Conservation (phyloP, 2,329 filamentous ascomycete species). For the Lasiodiplodia gonubiensis region DNA sequence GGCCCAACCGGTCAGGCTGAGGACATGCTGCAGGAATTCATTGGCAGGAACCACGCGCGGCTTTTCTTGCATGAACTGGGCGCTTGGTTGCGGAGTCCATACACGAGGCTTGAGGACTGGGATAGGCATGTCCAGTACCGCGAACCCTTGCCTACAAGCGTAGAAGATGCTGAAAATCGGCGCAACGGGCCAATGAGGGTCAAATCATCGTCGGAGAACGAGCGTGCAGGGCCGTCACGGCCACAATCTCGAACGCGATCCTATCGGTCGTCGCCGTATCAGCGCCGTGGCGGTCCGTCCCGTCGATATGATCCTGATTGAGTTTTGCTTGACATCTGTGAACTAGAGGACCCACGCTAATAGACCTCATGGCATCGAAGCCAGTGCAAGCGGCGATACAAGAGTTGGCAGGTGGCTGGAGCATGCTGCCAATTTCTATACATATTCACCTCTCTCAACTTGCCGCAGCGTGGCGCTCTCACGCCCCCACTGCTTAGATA, state of each 20-base stretch:
- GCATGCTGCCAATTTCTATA: background rate
- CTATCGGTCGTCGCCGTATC: slow-evolving; percentile 13
- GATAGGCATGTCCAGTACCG: slow-evolving; percentile 78
- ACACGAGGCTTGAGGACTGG: slow-evolving; percentile 73
- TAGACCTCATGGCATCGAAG: background rate
- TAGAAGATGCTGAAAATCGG: background rate
- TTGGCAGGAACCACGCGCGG: slow-evolving; percentile 74
- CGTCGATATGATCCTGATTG: background rate
- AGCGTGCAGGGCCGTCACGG: background rate
- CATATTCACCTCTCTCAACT: background rate
- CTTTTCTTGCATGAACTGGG: slow-evolving; percentile 86
- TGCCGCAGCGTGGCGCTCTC: background rate
- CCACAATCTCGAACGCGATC: background rate
- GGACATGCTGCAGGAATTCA: slow-evolving; percentile 76
- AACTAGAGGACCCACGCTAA: background rate
- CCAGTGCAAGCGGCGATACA: background rate
- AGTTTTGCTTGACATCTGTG: background rate
- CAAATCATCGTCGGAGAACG: background rate
- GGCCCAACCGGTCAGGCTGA: slow-evolving; percentile 79
- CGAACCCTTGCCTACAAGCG: slow-evolving; percentile 32
- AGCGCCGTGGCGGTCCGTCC: background rate
- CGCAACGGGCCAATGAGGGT: background rate
- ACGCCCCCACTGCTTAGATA: background rate
- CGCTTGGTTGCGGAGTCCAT: slow-evolving; percentile 83
- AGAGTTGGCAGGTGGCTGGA: background rate